A percentile compares a stretch with the other conserved stretches of the same genome.
Conservation (phyloP, 2,329 filamentous ascomycete genomes). For the Pleomassaria siparia region DNA sequence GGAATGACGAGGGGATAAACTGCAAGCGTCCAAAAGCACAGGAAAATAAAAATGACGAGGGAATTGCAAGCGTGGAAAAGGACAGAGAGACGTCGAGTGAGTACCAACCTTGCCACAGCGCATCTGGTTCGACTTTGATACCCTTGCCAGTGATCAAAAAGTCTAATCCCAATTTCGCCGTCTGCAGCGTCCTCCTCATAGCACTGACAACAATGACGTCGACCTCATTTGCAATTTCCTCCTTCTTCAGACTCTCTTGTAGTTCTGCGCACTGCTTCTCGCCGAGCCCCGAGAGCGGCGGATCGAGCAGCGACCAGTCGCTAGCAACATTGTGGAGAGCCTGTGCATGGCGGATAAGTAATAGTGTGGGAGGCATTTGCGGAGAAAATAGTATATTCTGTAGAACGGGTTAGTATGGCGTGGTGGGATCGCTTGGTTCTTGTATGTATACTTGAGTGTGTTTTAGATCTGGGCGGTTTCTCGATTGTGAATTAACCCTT, state of each 20-base stretch:
- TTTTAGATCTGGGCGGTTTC: not conserved
- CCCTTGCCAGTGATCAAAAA: constrained; percentile 54
- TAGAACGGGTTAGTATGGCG: not conserved
- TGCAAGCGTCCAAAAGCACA: too few relatives aligned
- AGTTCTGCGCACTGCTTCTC: constrained; percentile 45
- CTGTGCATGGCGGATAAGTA: constrained; percentile 50
- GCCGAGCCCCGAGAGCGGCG: constrained; percentile 46
- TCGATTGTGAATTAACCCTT: not conserved
- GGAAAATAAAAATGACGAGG: not conserved
- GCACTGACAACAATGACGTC: constrained; percentile 64
- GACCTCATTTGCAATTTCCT: constrained; percentile 46
- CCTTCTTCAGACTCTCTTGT: constrained; percentile 39
- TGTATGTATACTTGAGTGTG: too few relatives aligned
- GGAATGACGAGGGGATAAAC: too few relatives aligned
- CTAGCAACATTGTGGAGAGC: constrained; percentile 48
- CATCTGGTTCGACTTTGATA: constrained; percentile 58
- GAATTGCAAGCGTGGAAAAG: too few relatives aligned
- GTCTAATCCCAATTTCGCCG: constrained; percentile 59
- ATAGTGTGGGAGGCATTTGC: constrained; percentile 49
- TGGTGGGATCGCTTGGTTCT: not conserved
- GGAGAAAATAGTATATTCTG: not conserved
- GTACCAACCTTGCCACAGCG: constrained; percentile 61
- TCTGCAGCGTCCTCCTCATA: constrained; percentile 67
- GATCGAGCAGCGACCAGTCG: constrained; percentile 47
- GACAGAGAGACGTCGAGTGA: not conserved